These are phyloP conservation scores for Sodiomyces alkalinus DNA, from an alignment of 2,329 filamentous ascomycete species.

Conservation along the genomic window DNA sequence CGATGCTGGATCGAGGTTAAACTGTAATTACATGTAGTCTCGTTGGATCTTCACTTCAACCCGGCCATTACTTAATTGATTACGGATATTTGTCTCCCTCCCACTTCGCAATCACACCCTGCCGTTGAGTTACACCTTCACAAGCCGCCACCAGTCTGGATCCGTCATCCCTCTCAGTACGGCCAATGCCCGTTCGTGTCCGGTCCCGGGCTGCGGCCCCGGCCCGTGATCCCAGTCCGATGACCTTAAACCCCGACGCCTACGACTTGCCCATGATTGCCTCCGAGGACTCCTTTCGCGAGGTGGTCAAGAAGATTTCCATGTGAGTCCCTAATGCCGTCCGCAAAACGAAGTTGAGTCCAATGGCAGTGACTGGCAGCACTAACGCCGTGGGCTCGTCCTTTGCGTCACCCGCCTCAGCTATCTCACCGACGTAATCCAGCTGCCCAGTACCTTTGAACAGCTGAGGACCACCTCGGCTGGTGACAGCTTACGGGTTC, in stretches of 20 bases:
- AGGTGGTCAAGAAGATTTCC: slow-evolving; percentile 52
- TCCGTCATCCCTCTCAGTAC: too few relatives aligned
- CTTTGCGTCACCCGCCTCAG: too few relatives aligned
- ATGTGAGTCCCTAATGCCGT: slow-evolving; percentile 25
- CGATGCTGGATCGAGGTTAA: too few relatives aligned
- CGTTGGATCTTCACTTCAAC: too few relatives aligned
- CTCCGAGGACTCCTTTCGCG: slow-evolving; percentile 44
- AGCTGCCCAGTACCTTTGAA: slow-evolving; percentile 55
- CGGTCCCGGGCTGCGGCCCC: slow-evolving; percentile 16
- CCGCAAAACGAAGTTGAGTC: too few relatives aligned
- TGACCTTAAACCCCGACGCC: slow-evolving; percentile 17
- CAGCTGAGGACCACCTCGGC: slow-evolving; percentile 53
- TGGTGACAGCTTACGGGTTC: slow-evolving; percentile 36
- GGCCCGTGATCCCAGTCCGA: slow-evolving; percentile 18
- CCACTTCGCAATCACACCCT: too few relatives aligned
- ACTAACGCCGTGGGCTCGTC: slow-evolving; percentile 9
- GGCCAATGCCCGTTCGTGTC: slow-evolving; percentile 25
- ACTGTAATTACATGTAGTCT: too few relatives aligned
- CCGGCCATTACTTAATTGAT: too few relatives aligned
- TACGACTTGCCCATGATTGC: slow-evolving; percentile 38
- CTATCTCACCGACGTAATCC: slow-evolving; percentile 47
- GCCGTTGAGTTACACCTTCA: too few relatives aligned
- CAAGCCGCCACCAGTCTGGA: too few relatives aligned
- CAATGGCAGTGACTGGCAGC: too few relatives aligned
- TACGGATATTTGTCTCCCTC: too few relatives aligned